Evolutionary conservation across 495 filamentous ascomycete species (phyloP).

Genomic region (Podospora conica): DNA sequence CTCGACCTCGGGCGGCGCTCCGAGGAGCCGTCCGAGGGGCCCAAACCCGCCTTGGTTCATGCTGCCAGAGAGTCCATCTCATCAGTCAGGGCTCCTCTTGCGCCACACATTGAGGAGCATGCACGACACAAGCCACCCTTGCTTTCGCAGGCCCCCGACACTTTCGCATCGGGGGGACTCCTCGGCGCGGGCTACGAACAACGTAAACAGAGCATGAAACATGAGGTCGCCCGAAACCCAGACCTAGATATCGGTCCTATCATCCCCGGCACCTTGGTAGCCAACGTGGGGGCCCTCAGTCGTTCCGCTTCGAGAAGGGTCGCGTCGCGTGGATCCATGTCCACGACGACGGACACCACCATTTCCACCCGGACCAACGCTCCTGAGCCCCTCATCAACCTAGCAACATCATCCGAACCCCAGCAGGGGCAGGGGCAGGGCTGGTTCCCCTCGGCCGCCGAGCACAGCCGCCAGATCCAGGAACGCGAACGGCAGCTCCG

Average conservation of each 20-base stretch:
- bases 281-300: neutral
- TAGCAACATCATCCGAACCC: neutral
- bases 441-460: constrained; percentile 44
- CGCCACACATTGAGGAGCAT: neutral
- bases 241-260: constrained; percentile 16
- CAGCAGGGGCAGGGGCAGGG: constrained; percentile 6
- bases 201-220: constrained; percentile 29
- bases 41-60: neutral
- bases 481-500: constrained; percentile 16
- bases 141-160: neutral
- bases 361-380: neutral
- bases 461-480: constrained; percentile 33
- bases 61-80: constrained; percentile 18
- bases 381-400: neutral
- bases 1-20: constrained; percentile 12
- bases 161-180: constrained; percentile 36
- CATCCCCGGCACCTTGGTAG: constrained; percentile 32
- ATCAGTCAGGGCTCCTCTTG: neutral
- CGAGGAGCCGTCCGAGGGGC: neutral
- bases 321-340: neutral
- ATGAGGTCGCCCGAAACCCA: constrained; percentile 10
- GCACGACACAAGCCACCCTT: neutral
- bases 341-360: neutral
- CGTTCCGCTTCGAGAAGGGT: neutral
- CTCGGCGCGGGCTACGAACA: constrained; percentile 39